phyloP scores from a whole-genome alignment of 805 yeast genomes.

The Monosporozyma solicola region DNA sequence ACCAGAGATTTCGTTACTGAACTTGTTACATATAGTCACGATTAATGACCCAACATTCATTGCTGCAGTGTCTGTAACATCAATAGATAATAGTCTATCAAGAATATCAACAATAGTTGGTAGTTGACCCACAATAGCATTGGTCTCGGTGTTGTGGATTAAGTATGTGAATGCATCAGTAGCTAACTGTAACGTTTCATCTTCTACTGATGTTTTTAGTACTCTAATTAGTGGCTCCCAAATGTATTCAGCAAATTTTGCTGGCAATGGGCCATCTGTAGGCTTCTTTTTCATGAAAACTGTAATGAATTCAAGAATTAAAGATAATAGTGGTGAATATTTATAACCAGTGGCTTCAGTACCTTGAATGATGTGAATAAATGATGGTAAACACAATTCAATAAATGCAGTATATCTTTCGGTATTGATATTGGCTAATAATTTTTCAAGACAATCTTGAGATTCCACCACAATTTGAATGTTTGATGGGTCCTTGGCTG shows the following conservation, averaged over 20 bases:
- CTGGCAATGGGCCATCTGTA: constrained; percentile 21
- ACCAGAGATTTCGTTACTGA: constrained; percentile 31
- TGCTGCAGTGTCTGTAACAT: constrained; percentile 72
- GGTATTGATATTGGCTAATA: constrained; percentile 41
- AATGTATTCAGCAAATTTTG: constrained; percentile 14
- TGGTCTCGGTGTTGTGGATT: constrained; percentile 34
- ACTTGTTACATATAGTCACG: constrained; percentile 47
- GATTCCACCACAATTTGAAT: constrained; percentile 59
- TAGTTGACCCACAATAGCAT: constrained; percentile 10
- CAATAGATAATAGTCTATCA: constrained; percentile 57
- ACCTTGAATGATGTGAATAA: constrained; percentile 33
- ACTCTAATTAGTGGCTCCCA: constrained; percentile 23
- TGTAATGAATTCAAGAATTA: constrained; percentile 26
- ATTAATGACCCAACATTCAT: constrained; percentile 63
- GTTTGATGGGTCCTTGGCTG: constrained; percentile 68
- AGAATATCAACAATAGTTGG: constrained; percentile 42
- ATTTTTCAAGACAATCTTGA: constrained; percentile 54
- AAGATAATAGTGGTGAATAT: constrained; percentile 46
- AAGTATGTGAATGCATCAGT: constrained; percentile 65
- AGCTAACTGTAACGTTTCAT: constrained; percentile 66
- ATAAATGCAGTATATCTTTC: constrained; percentile 40
- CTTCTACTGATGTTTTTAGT: constrained; percentile 46
- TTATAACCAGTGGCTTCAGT: constrained; percentile 26
- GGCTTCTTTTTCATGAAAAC: constrained; percentile 27
- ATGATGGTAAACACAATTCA: constrained; percentile 43